Evolutionary conservation across 306 rosid genomes (phyloP), one percentile per base, ranked within the genome.

Genomic region (Cicer pinnatifidum): DNA sequence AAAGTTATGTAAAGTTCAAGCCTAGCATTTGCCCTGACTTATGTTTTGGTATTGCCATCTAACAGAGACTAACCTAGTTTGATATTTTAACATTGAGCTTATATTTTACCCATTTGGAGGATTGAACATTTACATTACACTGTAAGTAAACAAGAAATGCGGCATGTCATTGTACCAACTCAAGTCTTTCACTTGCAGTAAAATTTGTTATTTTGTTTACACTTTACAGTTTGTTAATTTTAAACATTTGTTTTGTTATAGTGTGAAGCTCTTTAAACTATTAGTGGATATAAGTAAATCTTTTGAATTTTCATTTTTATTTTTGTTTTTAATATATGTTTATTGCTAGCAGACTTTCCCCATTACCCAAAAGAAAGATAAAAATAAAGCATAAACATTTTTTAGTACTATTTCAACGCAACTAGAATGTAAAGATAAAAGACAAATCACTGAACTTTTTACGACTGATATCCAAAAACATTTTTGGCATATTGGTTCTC

Each of bases 401-500:
- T 1, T 6, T 28, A 44, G 16, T 13, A 44, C 37, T 58, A 28
- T 15, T 58, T 28, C 69, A 43, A 43, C 28, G 12, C 38, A 33
- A 60, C 78, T 33, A 73, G 33, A 58, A 28, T 58, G 48, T 15
- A 35, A 74, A 11, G 71, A 58, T 62, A 62, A 62, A 46, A 1
- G 52, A 38, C 58, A 23, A 38, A 61, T 61, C 50, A 16, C 50
- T 3, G 48, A 60, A 33, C 8, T 16, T 60, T 60, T 59, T 50
- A 15, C 48, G 19, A 33, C 48, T 4, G 33, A 23, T 23, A 23
- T 23, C 33, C 33, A 23, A 23, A 23, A 23, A 23, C 57, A 19
- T n/a, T 74, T 63, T 75, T 63, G 43, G 45, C 33, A 75, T 5
- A 23, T 20, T 54, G 68, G n/a, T 41, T 56, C 50, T 44, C 67